Evolutionary conservation across 2,329 filamentous ascomycete species (phyloP).

Genomic region (Ploettnerulaceae sp.): DNA sequence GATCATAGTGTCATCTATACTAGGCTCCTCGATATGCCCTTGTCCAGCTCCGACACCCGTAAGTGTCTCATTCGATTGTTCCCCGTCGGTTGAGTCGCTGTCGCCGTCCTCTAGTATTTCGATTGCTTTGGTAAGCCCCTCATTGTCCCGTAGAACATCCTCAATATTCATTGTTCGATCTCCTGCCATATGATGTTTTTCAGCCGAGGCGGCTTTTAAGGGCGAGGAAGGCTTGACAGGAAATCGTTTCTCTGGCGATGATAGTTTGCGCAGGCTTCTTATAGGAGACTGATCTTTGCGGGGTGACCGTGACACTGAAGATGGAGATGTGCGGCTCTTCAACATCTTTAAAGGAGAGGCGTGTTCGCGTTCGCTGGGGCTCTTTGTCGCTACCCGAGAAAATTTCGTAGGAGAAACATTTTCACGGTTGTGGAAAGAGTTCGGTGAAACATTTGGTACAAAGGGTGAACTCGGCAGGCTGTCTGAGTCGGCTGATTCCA

Average conservation of each 20-base stretch:
- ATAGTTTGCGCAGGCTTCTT: conserved; percentile 44
- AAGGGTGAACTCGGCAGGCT: conserved; percentile 32
- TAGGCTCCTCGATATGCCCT: conserved; percentile 33
- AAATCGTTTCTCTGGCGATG: conserved; percentile 52
- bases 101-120: conserved; percentile 55
- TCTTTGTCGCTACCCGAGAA: conserved; percentile 22
- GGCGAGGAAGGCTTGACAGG: conserved; percentile 49
- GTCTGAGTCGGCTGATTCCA: conserved; percentile 25
- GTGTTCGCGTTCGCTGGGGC: conserved; percentile 26
- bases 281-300: conserved; percentile 18
- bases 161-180: conserved; percentile 38
- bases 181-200: conserved; percentile 33
- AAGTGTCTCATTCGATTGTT: conserved; percentile 26
- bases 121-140: conserved; percentile 54
- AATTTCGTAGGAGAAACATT: conserved; percentile 31
- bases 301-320: conserved; percentile 18
- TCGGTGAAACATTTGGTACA: conserved; percentile 20
- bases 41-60: conserved; percentile 32
- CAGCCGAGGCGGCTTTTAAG: conserved; percentile 19
- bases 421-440: conserved; percentile 25
- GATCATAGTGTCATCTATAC: conserved; percentile 36
- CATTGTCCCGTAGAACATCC: conserved; percentile 50
- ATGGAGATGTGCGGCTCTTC: conserved; percentile 28
- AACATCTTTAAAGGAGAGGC: conserved; percentile 30
- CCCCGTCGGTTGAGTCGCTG: conserved; percentile 30